Evolutionary conservation across 2,329 filamentous ascomycete species (phyloP), one percentile per base, ranked within the genome.

Genomic region (Endothia cerciana): DNA sequence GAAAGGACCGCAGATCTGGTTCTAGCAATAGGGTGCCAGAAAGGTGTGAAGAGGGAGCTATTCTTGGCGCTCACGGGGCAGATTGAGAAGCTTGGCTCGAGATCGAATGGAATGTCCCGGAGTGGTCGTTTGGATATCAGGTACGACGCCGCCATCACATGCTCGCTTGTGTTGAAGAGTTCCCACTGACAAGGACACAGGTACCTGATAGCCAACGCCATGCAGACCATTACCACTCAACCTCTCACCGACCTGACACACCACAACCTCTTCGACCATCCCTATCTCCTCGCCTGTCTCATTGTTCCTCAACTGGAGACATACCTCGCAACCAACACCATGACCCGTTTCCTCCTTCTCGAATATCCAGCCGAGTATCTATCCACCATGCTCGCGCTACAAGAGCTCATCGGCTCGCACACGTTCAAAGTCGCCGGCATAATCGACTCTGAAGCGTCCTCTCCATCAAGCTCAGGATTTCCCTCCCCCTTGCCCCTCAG

Each of bases 281-380:
- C 84, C 1, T 77, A 81, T 28, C 76, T 85, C 19, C 79, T 89
- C 2, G 87, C 87, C 2, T 83, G 83, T 0, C 78, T 88, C 2
- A 80, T 89, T 28, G 78, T 89, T 47, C 85, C 87, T 1, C 85
- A 88, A 67, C 78, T 90, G 1, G 87, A 89, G 70, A 82, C 82
- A 0, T 89, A 87, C 68, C 77, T 89, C 59, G 79, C 82, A 4
- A 77, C 81, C 1, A 84, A 88, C 69, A 72, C 80, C 2, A 77
- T 81, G 45, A 82, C 85, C 25, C 82, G 82, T 11, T 84, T 89
- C 65, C 79, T 90, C 0, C 74, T 90, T 5, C 77, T 90, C 10
- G 84, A 89, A 64, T 89, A 87, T 68, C 82, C 86, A 0, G 75
- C 82, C 0, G 82, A 84, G 59, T 83, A 89, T 68, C 78, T 89